Base-by-base conservation (phyloP, 2,329 filamentous ascomycete species). In the Stromatinia cepivora region DNA sequence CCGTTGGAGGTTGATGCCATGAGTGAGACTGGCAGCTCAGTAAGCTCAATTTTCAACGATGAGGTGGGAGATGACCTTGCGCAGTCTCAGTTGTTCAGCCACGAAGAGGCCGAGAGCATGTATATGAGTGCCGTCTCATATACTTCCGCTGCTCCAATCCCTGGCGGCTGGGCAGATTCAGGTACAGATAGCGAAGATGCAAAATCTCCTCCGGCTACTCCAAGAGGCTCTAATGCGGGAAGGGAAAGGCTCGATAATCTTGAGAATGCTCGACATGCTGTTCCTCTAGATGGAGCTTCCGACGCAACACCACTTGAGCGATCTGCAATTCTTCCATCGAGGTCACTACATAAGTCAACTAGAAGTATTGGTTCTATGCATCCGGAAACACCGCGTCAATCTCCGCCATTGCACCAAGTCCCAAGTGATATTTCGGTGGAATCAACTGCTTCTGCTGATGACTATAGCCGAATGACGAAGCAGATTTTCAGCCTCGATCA, bases 41-140 rank as follows among this genome's bases (percentile, higher is more conserved):
- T 34, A 10, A 64, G 58, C 25, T 69, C 39, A 15, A 52, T 9
- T 28, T 13, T 36, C 25, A 69, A 53, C 13, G 71, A 71, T 11
- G 73, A 72, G n/a, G 70, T 71, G 11, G 75, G 71, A 8, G 83
- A 87, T 46, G 87, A 89, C 70, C 80, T 91, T 28, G 79, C 85
- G 4, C 81, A 86, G 71, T 94, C 92, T 7, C 89, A 87, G 53
- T 76, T 93, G 1, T 94, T 91, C 76, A 92, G 87, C 48, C 91
- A 93, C 70, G 90, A 93, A 71, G 91, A 94, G 72, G 92, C 91
- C 0, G 89, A 92, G 76, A 95, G 92, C 78, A 92, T 96, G 89
- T 96, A 95, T 75, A 90, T 93, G 88, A 94, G 88, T 72, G 88
- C 88, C 1, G 86, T 90, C 65, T 90, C 88, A 2, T 80, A 78